Evolutionary conservation across 1,139 yeast genomes (phyloP), one percentile per base, ranked within the genome.

Genomic region (Candida neerlandica): DNA sequence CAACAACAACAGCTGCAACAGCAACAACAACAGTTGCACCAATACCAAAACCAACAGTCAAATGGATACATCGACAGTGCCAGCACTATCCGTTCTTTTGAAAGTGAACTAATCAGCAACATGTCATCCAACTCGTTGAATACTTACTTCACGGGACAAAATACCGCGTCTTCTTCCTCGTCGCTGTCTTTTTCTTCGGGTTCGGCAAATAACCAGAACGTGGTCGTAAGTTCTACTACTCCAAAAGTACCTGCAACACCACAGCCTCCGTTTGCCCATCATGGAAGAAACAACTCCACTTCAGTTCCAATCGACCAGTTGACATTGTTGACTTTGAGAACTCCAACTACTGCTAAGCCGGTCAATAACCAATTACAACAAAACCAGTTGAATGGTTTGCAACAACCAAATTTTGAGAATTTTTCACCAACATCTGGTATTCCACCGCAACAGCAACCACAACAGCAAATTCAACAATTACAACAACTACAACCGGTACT

Each of bases 231-330:
- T 14, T 41, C 46, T 16, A 45, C 46, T 27, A 49, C 55, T 1
- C 51, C 58, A 15, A 50, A 42, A 33, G 23, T 43, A 1, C 39
- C 50, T 14, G 23, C 49, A 3, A 48, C 54, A 7, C 54, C 54
- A 43, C 45, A 41, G 27, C 41, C 41, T 12, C 47, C 18, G 19
- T 34, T 27, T 45, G 29, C 16, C 14, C 33, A 45, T 5, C 58
- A 51, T 26, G 48, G 35, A 18, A 52, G 60, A 44, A 53, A 52
- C 41, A 47, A 51, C 42, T 56, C 59, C 33, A 49, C 46, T 15
- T 40, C 53, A 5, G 46, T 56, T 18, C 70, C 70, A 5, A 63
- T 64, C 47, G 75, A 70, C 49, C 71, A 70, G 53, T 62, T 71
- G 47, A 65, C 69, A 46, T 61, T 64, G 47, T 55, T 70, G 47